Base-by-base conservation (phyloP, 345 rosid genomes). In the Murraya koenigii region DNA sequence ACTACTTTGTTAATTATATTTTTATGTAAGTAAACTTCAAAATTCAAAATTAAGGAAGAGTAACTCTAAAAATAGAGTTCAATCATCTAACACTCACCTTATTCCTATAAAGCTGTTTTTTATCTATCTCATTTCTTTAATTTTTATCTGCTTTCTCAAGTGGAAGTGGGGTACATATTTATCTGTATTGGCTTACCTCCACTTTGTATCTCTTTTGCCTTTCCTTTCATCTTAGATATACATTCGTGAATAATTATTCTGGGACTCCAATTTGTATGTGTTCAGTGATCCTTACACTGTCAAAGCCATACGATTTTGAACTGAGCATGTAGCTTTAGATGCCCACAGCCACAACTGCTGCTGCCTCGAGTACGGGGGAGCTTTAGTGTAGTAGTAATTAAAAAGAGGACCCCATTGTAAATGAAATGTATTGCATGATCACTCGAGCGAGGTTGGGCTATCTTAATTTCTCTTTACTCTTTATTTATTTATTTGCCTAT, bases 61-160 rank as follows among this genome's bases (percentile, higher is more conserved):
- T 75, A 44, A 80, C 83, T 82, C 82, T 72, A 78, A n/a, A n/a
- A n/a, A 64, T 79, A 69, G 39, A 84, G 82, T 82, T 89, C 87
- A 89, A 81, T 89, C 91, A 89, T 87, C 86, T 80, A 83, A 76
- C 66, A 70, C 73, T 79, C 81, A 75, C 83, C 91, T 88, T 85
- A 84, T 88, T 88, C 91, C 85, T 75, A 80, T 77, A 86, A 90
- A 87, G 89, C 88, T 87, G 87, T 44, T 49, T 74, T 79, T 78
- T 78, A 35, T 22, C 80, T 20, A 71, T 58, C 66, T 72, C 38
- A 70, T 70, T 68, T 38, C 10, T 41, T 79, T 70, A 23, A 44
- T 80, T 84, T 71, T 67, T 60, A 73, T 72, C 74, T 44, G 49
- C 49, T 44, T 44, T 44, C 49, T 44, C 49, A 44, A 44, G 17